Percentiles rank a stretch among this genome's conserved stretches.
These are phyloP conservation scores for Fusarium sp. DNA, from an alignment of 2,329 filamentous ascomycete species.

Conservation along the genomic window DNA sequence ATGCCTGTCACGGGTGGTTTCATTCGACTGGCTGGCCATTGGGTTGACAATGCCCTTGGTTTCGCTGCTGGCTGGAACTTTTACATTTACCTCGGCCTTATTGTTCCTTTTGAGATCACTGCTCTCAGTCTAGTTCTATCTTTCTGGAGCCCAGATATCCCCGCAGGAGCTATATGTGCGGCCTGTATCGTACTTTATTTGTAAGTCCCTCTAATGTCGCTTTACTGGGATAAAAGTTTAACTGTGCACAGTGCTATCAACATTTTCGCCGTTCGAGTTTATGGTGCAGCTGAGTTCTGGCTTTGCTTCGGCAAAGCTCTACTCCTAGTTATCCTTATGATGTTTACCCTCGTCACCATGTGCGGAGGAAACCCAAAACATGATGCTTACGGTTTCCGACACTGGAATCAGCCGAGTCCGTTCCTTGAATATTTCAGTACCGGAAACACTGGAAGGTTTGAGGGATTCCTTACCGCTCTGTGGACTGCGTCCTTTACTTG, in stretches of 20 bases:
- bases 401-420: slow-evolving; percentile 71
- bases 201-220: slow-evolving; percentile 7
- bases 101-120: slow-evolving; percentile 64
- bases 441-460: slow-evolving; percentile 71
- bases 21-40: slow-evolving; percentile 29
- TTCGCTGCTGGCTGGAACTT: slow-evolving; percentile 38
- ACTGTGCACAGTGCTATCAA: slow-evolving; percentile 48
- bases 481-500: slow-evolving; percentile 69
- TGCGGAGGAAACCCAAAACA: slow-evolving; percentile 68
- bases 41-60: slow-evolving; percentile 33
- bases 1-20: slow-evolving; percentile 35
- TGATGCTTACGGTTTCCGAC: slow-evolving; percentile 70
- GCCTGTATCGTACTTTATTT: slow-evolving; percentile 57
- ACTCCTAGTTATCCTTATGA: slow-evolving; percentile 54
- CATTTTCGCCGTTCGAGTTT: slow-evolving; percentile 55
- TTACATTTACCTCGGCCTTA: slow-evolving; percentile 56
- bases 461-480: slow-evolving; percentile 73
- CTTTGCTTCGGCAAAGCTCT: slow-evolving; percentile 57
- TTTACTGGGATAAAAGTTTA: background rate
- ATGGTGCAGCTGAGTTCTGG: slow-evolving; percentile 60
- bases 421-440: slow-evolving; percentile 64
- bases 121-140: slow-evolving; percentile 61
- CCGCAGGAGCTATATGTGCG: slow-evolving; percentile 57
- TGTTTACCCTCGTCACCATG: slow-evolving; percentile 70
- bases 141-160: slow-evolving; percentile 58